Evolutionary conservation across 768 basidiomycete genomes (phyloP).

Genomic region (Suillus spraguei): DNA sequence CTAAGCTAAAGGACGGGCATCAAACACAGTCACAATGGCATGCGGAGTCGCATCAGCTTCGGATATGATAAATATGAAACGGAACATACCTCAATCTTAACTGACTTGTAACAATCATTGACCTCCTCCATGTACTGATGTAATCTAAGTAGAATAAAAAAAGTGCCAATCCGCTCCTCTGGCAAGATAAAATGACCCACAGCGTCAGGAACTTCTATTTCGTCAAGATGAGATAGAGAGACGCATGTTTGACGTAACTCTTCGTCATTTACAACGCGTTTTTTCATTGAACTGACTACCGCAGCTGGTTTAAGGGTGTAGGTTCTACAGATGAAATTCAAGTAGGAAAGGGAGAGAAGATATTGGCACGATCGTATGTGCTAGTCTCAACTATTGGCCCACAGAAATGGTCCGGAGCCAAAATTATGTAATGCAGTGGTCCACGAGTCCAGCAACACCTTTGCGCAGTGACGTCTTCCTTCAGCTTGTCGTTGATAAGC

Average conservation of each 20-base stretch:
- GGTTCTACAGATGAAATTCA: neutral
- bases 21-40: neutral
- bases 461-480: neutral
- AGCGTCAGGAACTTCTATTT: neutral
- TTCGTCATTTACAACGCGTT: constrained; percentile 17
- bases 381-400: neutral
- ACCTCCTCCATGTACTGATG: neutral
- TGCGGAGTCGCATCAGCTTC: constrained; percentile 1
- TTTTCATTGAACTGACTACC: constrained; percentile 22
- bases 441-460: neutral
- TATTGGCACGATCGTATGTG: neutral
- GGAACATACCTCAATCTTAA: neutral
- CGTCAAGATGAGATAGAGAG: constrained; percentile 8
- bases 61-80: constrained; percentile 3
- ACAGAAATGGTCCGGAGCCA: neutral
- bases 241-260: constrained; percentile 19
- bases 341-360: neutral
- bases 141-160: neutral
- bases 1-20: constrained; percentile 12
- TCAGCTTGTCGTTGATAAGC: neutral
- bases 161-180: neutral
- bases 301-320: constrained; percentile 36
- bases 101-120: neutral
- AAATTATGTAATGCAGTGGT: neutral
- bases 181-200: neutral